Evolutionary conservation across 345 rosid species (phyloP).

Genomic region (Aquilaria malaccensis): DNA sequence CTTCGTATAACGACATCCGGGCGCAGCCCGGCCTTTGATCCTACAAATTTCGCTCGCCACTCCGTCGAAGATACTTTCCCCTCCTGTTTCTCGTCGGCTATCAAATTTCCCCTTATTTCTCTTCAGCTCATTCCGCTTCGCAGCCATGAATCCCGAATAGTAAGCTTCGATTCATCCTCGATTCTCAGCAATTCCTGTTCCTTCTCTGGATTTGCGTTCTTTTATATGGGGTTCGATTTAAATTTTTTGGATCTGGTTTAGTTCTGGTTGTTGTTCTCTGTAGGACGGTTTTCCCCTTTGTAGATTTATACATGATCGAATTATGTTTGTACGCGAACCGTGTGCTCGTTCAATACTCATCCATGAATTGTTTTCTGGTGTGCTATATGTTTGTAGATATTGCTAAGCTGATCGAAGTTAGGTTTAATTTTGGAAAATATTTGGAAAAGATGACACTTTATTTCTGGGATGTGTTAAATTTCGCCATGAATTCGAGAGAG

Average conservation of each 20-base stretch:
- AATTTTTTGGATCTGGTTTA: conserved; percentile 5
- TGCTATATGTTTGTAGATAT: too few relatives aligned
- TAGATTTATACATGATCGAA: too few relatives aligned
- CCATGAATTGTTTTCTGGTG: too few relatives aligned
- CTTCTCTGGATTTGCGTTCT: background rate
- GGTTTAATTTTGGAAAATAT: too few relatives aligned
- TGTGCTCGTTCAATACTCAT: too few relatives aligned
- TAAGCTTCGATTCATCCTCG: conserved; percentile 23
- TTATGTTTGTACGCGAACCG: too few relatives aligned
- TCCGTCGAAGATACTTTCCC: conserved; percentile 8
- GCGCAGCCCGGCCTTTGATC: background rate
- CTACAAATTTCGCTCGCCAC: background rate
- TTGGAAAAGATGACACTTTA: too few relatives aligned
- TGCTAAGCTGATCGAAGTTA: too few relatives aligned
- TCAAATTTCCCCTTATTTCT: conserved; percentile 7
- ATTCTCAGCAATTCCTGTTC: background rate
- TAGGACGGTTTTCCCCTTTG: background rate
- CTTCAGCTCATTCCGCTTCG: conserved; percentile 12
- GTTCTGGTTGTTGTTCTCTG: background rate
- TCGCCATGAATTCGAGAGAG: too few relatives aligned
- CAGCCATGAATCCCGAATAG: conserved; percentile 95
- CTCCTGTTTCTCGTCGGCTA: background rate
- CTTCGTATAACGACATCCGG: background rate
- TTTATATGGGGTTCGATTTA: background rate
- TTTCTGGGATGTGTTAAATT: too few relatives aligned